Evolutionary conservation across 2,329 filamentous ascomycete genomes (phyloP).

Genomic region (Raffaelea albimanens): DNA sequence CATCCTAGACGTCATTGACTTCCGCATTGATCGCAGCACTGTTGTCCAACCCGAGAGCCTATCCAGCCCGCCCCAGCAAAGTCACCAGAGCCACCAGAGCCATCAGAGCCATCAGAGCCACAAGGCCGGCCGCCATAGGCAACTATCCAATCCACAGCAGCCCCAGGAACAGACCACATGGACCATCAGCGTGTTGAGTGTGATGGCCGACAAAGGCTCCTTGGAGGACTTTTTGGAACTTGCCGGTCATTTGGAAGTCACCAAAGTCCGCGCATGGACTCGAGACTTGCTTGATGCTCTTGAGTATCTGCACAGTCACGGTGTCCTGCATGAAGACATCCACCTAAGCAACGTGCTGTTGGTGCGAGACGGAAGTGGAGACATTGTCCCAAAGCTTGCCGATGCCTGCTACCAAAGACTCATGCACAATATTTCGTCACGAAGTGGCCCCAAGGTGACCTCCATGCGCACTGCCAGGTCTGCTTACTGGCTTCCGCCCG

Average conservation of each 20-base stretch:
- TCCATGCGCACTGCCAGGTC: conserved; percentile 57
- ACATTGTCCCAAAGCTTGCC: conserved; percentile 63
- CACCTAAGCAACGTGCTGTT: conserved; percentile 73
- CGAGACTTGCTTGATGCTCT: conserved; percentile 83
- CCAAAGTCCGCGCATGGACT: conserved; percentile 80
- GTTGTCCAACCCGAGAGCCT: neutral
- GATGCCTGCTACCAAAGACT: conserved; percentile 64
- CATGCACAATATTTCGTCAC: conserved; percentile 47
- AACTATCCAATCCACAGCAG: conserved; percentile 19
- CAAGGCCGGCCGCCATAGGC: neutral
- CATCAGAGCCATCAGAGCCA: neutral
- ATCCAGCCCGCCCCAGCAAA: neutral
- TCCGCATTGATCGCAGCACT: conserved; percentile 55
- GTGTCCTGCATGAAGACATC: conserved; percentile 74
- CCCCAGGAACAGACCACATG: conserved; percentile 39
- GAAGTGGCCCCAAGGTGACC: conserved; percentile 41
- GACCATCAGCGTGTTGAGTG: conserved; percentile 66
- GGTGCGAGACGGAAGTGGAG: conserved; percentile 58
- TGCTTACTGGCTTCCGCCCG: conserved; percentile 75
- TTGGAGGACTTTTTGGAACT: conserved; percentile 74
- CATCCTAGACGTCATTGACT: conserved; percentile 71
- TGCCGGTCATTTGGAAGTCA: conserved; percentile 62
- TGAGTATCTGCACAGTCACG: conserved; percentile 76
- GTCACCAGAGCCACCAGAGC: neutral
- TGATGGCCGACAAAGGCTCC: conserved; percentile 73